Base-by-base conservation (phyloP, 2,329 filamentous ascomycete genomes). In the Curvularia sp. region DNA sequence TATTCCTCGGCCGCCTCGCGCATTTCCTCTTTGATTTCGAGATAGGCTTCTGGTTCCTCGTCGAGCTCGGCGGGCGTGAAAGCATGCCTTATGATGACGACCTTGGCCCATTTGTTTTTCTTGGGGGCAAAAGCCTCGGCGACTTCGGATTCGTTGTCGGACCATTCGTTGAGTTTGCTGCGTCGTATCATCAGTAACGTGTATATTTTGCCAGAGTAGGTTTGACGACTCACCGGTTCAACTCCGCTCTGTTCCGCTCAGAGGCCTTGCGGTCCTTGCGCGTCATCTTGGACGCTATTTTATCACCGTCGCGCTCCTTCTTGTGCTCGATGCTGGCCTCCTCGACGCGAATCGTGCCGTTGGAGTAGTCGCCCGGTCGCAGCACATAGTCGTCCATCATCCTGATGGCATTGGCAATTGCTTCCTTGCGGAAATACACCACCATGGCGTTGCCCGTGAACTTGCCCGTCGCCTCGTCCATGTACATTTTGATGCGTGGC, bases 21-120 rank as follows among this genome's bases (percentile, higher is more conserved):
- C 55, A 98, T 91, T 74, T 99, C 95, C 75, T 97, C 90, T 74
- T 96, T 96, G 80, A 98, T 96, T 63, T 98, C 94, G 38, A 96
- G 82, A 59, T 96, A 85, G 1, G 90, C 91, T 0, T 88, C 88
- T 1, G 91, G 88, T 70, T 98, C 93, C 72, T 96, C 91, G 67
- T 93, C 88, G 26, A 98, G 83, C 79, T 97, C 92, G 61, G 89
- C 75, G 26, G 94, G 83, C 1, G 92, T 96, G 78, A 99, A 99
- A 89, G 97, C 96, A 79, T 96, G 88, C 73, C 92, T 92, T 63
- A 99, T 80, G 57, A 98, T 88, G 28, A 97, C 93, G 15, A 91
- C 83, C 75, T 93, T 96, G 69, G 93, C 91, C 79, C 86, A 90
- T 70, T 81, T 81, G 62, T 77, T 83, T 8, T 82, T 84, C 42